Conservation (phyloP, 1,139 yeast genomes). For the Chernovozyma sophiae-reginae region DNA sequence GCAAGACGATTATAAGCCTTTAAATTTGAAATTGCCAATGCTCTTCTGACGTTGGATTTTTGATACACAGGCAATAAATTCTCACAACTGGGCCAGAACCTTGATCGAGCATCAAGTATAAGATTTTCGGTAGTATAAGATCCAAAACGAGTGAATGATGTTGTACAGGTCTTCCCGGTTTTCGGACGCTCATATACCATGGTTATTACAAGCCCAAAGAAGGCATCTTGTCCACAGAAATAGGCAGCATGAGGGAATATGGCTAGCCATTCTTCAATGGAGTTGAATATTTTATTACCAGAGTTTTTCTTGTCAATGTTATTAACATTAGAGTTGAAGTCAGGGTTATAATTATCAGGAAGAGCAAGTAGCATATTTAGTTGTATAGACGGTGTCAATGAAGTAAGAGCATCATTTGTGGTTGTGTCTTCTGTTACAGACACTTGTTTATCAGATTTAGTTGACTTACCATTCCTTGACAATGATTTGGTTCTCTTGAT, state of each 20-base stretch:
- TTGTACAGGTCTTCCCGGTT: conserved; percentile 50
- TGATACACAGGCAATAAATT: conserved; percentile 52
- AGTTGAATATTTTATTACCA: not conserved
- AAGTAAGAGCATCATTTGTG: not conserved
- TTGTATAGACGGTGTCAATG: not conserved
- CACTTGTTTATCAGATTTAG: not conserved
- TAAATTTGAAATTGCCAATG: conserved; percentile 71
- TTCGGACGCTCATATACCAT: conserved; percentile 50
- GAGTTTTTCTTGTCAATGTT: not conserved
- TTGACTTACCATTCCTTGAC: not conserved
- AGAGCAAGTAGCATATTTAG: not conserved
- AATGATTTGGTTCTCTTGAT: not conserved
- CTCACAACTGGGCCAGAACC: conserved; percentile 76
- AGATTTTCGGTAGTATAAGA: conserved; percentile 57
- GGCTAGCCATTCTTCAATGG: conserved; percentile 30
- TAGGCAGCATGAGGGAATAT: conserved; percentile 51
- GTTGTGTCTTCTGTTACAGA: not conserved
- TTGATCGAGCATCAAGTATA: conserved; percentile 56
- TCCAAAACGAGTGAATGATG: conserved; percentile 69
- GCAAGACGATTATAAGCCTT: conserved; percentile 60
- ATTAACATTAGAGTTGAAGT: not conserved
- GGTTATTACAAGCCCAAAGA: conserved; percentile 51
- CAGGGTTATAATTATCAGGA: not conserved
- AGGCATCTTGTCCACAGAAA: conserved; percentile 49
- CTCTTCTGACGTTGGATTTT: conserved; percentile 60